A percentile compares a stretch with the other conserved stretches of the same genome.
Conservation (phyloP, 1,284 basidiomycete genomes). For the Athelia sp. region DNA sequence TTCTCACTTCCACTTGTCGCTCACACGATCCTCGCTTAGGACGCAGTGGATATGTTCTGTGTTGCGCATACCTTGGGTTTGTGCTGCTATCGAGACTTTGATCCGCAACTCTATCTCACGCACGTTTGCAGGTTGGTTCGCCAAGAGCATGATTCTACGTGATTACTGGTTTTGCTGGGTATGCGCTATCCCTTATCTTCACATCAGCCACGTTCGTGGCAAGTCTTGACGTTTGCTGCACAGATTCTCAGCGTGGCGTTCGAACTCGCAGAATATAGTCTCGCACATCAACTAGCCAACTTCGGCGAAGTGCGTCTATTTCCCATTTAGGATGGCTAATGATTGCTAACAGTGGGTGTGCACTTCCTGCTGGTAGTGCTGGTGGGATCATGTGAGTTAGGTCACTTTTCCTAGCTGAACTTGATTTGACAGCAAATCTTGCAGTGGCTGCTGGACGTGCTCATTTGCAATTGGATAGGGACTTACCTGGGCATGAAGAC, state of each 20-base stretch:
- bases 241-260: slow-evolving; percentile 83
- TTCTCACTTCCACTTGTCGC: no score
- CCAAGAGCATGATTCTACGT: slow-evolving; percentile 78
- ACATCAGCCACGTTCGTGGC: slow-evolving; percentile 7
- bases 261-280: slow-evolving; percentile 79
- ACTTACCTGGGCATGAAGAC: slow-evolving; percentile 85
- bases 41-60: slow-evolving; percentile 80
- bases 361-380: slow-evolving; percentile 46
- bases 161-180: slow-evolving; percentile 92
- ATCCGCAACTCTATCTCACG: no score
- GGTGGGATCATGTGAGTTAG: slow-evolving; percentile 81
- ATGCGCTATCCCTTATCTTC: no score
- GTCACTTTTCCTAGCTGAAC: slow-evolving; percentile 1
- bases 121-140: slow-evolving; percentile 62
- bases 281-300: slow-evolving; percentile 79
- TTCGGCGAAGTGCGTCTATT: slow-evolving; percentile 67
- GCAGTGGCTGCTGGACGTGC: slow-evolving; percentile 81
- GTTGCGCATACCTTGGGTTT: slow-evolving; percentile 78
- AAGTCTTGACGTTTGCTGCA: no score
- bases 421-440: slow-evolving; percentile 3
- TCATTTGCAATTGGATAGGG: slow-evolving; percentile 83
- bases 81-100: slow-evolving; percentile 58
- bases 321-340: no score
- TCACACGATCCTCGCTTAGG: no score
- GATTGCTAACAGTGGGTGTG: no score